phyloP scores from a whole-genome alignment of 371 early-diverging fungal genomes.

The Apophysomyces trapeziformis region DNA sequence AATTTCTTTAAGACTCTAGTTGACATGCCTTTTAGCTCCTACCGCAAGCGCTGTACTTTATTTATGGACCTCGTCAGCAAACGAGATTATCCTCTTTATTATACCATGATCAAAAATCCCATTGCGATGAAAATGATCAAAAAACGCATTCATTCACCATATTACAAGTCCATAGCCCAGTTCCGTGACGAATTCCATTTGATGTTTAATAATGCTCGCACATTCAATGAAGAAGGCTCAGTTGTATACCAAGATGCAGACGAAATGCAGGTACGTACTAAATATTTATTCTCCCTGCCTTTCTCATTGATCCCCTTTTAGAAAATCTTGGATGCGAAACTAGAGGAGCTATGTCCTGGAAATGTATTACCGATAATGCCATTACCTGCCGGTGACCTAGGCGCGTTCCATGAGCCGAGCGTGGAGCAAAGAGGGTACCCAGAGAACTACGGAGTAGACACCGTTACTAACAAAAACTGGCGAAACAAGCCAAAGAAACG shows the following conservation, averaged over 20 bases:
- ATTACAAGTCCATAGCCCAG: conserved; percentile 55
- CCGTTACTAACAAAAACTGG: not conserved
- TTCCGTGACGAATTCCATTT: conserved; percentile 66
- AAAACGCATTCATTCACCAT: conserved; percentile 57
- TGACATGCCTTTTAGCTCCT: conserved; percentile 23
- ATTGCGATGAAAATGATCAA: conserved; percentile 80
- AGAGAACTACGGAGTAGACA: conserved; percentile 3
- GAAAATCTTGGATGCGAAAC: conserved; percentile 45
- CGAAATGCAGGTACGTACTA: conserved; percentile 45
- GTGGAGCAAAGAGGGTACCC: not conserved
- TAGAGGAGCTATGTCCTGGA: conserved; percentile 49
- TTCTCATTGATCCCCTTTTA: conserved; percentile 13
- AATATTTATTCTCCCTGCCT: not conserved
- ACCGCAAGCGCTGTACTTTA: conserved; percentile 65
- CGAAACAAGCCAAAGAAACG: conserved; percentile 35
- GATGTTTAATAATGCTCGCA: conserved; percentile 84
- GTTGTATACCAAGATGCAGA: conserved; percentile 81
- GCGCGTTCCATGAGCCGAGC: conserved; percentile 1
- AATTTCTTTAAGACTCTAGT: too few relatives aligned
- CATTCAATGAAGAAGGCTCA: conserved; percentile 80
- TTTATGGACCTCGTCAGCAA: conserved; percentile 80
- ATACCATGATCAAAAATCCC: conserved; percentile 82
- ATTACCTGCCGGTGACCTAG: conserved; percentile 3
- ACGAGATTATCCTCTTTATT: conserved; percentile 84
- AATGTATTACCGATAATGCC: conserved; percentile 34